Conservation (phyloP, 192 early-diverging fungal genomes). For the Lobosporangium transversale region DNA sequence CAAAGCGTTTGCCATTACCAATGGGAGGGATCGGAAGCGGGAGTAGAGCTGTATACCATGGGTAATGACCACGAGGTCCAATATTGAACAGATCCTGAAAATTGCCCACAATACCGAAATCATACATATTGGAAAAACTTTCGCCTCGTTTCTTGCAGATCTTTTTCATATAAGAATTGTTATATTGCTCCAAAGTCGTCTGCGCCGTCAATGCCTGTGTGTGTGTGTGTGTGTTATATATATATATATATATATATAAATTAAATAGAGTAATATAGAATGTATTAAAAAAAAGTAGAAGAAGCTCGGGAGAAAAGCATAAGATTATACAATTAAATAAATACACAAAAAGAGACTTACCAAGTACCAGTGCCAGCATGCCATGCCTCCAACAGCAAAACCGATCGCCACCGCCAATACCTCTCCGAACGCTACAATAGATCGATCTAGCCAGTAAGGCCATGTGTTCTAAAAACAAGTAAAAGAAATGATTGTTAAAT, state of each 20-base stretch:
- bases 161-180: slow-evolving; percentile 63
- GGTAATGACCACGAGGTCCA: slow-evolving; percentile 49
- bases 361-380: slow-evolving; percentile 68
- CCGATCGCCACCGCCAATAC: slow-evolving; percentile 66
- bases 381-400: slow-evolving; percentile 62
- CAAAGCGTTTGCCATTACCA: slow-evolving; percentile 56
- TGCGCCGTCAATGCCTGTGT: slow-evolving; percentile 62
- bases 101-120: slow-evolving; percentile 58
- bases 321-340: not conserved
- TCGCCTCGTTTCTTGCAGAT: slow-evolving; percentile 61
- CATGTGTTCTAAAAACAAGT: slow-evolving; percentile 44
- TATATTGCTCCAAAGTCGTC: slow-evolving; percentile 72
- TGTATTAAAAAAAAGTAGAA: not conserved
- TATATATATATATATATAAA: too few relatives aligned
- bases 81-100: slow-evolving; percentile 64
- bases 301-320: not conserved
- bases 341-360: slow-evolving; percentile 31
- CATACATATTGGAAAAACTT: slow-evolving; percentile 52
- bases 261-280: too few relatives aligned
- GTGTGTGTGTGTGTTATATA: not conserved
- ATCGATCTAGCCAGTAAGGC: slow-evolving; percentile 64
- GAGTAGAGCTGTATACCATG: slow-evolving; percentile 62
- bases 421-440: slow-evolving; percentile 59
- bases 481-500: not conserved
- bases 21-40: slow-evolving; percentile 62